Evolutionary conservation across 2,329 filamentous ascomycete genomes (phyloP).

Genomic region (Didymosphaeria variabile): DNA sequence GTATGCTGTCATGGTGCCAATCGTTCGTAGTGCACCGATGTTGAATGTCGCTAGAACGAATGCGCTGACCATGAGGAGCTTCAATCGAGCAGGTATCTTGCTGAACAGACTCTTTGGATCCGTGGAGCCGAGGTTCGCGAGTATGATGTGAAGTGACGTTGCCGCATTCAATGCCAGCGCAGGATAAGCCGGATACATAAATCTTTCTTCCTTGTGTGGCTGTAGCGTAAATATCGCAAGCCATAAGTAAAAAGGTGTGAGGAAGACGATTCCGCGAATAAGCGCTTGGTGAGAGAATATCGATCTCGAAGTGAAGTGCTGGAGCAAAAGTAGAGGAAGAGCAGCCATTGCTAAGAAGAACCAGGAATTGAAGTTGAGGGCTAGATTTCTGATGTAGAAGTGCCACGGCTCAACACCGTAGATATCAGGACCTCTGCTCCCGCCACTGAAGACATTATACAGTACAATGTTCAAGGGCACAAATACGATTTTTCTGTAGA

Average conservation of each 20-base stretch:
- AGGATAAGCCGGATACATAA: constrained; percentile 98
- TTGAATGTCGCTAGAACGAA: constrained; percentile 71
- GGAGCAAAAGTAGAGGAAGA: constrained; percentile 77
- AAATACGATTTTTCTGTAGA: constrained; percentile 80
- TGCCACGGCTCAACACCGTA: constrained; percentile 98
- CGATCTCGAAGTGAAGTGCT: constrained; percentile 71
- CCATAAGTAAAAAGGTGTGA: constrained; percentile 93
- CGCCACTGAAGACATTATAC: constrained; percentile 90
- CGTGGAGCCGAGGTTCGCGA: constrained; percentile 76
- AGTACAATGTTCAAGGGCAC: constrained; percentile 93
- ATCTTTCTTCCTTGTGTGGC: constrained; percentile 96
- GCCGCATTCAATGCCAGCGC: constrained; percentile 89
- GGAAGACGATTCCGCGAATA: constrained; percentile 78
- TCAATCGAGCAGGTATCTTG: constrained; percentile 78
- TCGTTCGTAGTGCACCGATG: constrained; percentile 74
- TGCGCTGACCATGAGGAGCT: constrained; percentile 68
- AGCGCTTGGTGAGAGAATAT: constrained; percentile 72
- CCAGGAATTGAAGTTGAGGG: constrained; percentile 96
- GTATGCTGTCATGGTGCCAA: constrained; percentile 83
- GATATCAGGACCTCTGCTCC: constrained; percentile 82
- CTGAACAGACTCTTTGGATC: constrained; percentile 73
- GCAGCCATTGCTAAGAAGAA: constrained; percentile 80
- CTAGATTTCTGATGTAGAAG: constrained; percentile 91
- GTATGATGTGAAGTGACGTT: constrained; percentile 80
- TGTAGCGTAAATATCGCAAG: constrained; percentile 88